Evolutionary conservation across 108 stramenopile genomes (phyloP), one percentile per base, ranked within the genome.

Genomic region (Cyclotella cryptica): DNA sequence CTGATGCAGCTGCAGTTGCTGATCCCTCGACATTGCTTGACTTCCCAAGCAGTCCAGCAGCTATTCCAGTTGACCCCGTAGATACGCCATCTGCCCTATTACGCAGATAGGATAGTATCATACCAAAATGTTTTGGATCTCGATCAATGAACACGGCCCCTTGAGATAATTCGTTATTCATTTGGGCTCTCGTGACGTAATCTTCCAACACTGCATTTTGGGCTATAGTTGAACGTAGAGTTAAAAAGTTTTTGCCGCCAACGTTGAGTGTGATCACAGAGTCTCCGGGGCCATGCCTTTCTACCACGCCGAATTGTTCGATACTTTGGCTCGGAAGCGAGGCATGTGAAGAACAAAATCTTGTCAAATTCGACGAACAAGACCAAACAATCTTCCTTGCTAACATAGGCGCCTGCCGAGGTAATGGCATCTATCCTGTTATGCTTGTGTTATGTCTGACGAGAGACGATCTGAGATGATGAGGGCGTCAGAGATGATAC

Each of bases 211-310:
- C 85, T 11, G 68, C 24, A 71, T 86, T 88, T 13, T 65, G 52
- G 43, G 76, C 69, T 27, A 90, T 69, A 7, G 89, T 88, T n/a
- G 87, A 88, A 21, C 85, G 79, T 15, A 90, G 63, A 24, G 87
- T 88, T 27, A 70, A 71, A 58, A 87, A 89, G 63, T 86, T 76
- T 59, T 79, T 90, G 3, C 89, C 89, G 9, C 88, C 88, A 3
- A 89, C 86, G 69, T 87, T 81, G 62, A 89, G 85, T 7, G 71
- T 81, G 44, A 89, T 74, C 18, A 86, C 78, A 10, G 67, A 71
- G 75, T 89, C 88, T 14, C 82, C 79, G 40, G 44, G 26, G 12
- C 86, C 84, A 65, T 89, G 88, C 1, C 88, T 77, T 21, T 57
- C 21, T 47, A 74, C 47, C 17, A 61, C 3, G 24, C 11, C 12